Conservation (phyloP, 768 basidiomycete genomes). For the Lactarius pseudohatsudake region DNA sequence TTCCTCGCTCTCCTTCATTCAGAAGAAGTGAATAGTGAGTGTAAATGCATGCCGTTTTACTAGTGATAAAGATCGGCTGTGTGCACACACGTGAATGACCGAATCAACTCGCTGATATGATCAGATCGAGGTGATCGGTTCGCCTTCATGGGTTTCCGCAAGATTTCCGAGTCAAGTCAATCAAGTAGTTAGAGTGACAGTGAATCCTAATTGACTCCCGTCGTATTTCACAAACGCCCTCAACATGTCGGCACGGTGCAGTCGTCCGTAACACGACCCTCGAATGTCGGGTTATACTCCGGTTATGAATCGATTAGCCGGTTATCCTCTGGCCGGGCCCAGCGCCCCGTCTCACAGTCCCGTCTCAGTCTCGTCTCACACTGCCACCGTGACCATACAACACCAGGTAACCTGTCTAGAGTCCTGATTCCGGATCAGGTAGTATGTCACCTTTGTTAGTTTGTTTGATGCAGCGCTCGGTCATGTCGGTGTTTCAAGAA, state of each 20-base stretch:
- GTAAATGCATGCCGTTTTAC: not conserved
- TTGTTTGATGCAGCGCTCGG: not conserved
- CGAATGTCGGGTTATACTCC: too few species aligned
- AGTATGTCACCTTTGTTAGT: not conserved
- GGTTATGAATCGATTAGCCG: not conserved
- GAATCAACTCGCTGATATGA: not conserved
- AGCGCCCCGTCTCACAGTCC: not conserved
- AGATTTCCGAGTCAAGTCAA: not conserved
- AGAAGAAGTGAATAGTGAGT: not conserved
- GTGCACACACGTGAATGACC: not conserved
- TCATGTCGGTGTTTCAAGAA: not conserved
- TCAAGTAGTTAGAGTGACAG: too few species aligned
- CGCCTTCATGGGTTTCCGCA: not conserved
- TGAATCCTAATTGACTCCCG: too few species aligned
- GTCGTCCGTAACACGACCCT: too few species aligned
- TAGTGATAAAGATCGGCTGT: not conserved
- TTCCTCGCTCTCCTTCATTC: not conserved
- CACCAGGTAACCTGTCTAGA: not conserved
- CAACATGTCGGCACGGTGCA: not conserved
- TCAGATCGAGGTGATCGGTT: not conserved
- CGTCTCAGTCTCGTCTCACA: too few species aligned
- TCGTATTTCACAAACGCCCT: not conserved
- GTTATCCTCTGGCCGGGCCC: not conserved
- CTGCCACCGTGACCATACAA: too few species aligned
- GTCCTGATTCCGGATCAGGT: not conserved